Evolutionary conservation across 2,329 filamentous ascomycete species (phyloP).

Genomic region (Cylindrodendrum hubeiense): DNA sequence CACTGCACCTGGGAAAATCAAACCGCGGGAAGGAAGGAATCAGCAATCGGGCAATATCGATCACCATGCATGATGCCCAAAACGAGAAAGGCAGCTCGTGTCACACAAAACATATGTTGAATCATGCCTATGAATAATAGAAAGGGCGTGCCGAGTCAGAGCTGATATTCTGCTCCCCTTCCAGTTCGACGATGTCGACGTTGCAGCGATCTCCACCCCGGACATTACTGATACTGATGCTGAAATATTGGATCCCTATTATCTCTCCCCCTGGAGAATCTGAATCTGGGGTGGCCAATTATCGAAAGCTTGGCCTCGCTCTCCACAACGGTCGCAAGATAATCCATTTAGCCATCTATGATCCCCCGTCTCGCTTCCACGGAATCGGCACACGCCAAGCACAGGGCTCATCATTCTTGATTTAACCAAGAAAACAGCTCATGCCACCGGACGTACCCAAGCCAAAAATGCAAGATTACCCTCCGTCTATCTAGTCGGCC

Average conservation of each 20-base stretch:
- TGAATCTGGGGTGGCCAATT: neutral
- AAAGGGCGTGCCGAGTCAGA: neutral
- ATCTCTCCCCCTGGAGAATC: neutral
- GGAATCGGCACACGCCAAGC: constrained; percentile 1
- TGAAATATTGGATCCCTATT: neutral
- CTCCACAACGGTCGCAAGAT: constrained; percentile 1
- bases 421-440: neutral
- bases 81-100: neutral
- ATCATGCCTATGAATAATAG: constrained; percentile 14
- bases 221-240: too few species aligned
- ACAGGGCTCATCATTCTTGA: neutral
- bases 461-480: neutral
- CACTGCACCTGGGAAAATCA: neutral
- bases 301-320: neutral
- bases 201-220: neutral
- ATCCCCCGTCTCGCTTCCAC: constrained; percentile 1
- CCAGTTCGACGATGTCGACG: neutral
- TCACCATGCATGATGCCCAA: neutral
- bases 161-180: neutral
- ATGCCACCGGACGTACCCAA: neutral
- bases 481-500: too few species aligned
- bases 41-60: constrained; percentile 1
- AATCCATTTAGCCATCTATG: neutral
- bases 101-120: constrained; percentile 1
- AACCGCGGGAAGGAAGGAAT: neutral